Percentiles rank a stretch among this genome's conserved stretches.
phyloP scores from a whole-genome alignment of 768 basidiomycete species.

The Dentipellis fragilis region DNA sequence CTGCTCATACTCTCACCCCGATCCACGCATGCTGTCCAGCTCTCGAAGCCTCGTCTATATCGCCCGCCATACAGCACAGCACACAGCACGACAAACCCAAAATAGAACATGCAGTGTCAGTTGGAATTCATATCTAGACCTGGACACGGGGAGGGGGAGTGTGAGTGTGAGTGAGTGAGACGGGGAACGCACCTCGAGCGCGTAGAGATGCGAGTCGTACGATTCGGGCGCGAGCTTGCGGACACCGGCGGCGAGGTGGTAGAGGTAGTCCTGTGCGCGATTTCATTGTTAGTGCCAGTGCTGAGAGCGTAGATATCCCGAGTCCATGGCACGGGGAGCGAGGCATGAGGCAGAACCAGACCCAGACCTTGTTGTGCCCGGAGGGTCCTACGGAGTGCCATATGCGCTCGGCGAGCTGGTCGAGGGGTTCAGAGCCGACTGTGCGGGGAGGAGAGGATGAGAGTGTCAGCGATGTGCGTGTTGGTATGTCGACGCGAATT shows the following conservation, averaged over 20 bases:
- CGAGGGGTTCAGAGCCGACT: slow-evolving; percentile 84
- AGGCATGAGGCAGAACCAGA: not conserved
- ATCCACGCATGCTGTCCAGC: too few species aligned
- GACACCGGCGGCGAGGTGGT: slow-evolving; percentile 62
- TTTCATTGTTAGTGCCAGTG: not conserved
- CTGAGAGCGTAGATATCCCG: not conserved
- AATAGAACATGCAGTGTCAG: not conserved
- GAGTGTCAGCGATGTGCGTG: not conserved
- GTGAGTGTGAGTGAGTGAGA: not conserved
- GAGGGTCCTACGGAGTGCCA: slow-evolving; percentile 77
- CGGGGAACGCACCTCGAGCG: slow-evolving; percentile 53
- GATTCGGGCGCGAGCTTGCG: slow-evolving; percentile 66
- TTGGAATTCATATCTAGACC: not conserved
- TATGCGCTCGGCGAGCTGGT: slow-evolving; percentile 56
- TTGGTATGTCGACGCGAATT: too few species aligned
- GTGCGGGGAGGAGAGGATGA: not conserved
- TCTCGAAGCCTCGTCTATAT: too few species aligned
- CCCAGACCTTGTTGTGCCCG: slow-evolving; percentile 72
- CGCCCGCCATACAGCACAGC: too few species aligned
- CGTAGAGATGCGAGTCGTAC: slow-evolving; percentile 64
- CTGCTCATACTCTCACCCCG: too few species aligned
- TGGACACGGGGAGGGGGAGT: too few species aligned
- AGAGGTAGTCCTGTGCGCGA: slow-evolving; percentile 69
- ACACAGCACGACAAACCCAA: too few species aligned
- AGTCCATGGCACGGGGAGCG: not conserved